Conservation (phyloP, 441 rosid genomes). For the Rhodomyrtus psidioides region DNA sequence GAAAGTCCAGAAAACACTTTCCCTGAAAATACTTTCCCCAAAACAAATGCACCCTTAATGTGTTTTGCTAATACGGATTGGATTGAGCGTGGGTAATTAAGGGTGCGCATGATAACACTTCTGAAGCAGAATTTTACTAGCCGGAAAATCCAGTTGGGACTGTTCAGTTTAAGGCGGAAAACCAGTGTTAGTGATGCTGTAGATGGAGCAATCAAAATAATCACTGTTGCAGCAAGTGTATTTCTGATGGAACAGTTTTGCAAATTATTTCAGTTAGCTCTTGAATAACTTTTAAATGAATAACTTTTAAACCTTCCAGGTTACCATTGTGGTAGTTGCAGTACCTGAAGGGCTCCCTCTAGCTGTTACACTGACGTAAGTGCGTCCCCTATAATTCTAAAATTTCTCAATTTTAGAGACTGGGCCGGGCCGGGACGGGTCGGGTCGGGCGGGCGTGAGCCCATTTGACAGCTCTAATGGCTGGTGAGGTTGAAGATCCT, state of each 20-base stretch:
- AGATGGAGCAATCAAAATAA: constrained; percentile 64
- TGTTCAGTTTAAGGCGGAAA: constrained; percentile 40
- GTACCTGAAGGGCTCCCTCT: constrained; percentile 99
- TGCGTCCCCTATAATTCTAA: background rate
- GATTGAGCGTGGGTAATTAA: too few species aligned
- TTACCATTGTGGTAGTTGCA: constrained; percentile 95
- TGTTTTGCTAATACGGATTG: too few species aligned
- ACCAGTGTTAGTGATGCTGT: constrained; percentile 54
- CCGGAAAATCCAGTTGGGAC: constrained; percentile 37
- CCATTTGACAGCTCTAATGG: too few species aligned
- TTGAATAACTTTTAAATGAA: background rate
- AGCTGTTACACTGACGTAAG: constrained; percentile 97
- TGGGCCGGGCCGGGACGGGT: too few species aligned
- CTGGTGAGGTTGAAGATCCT: too few species aligned
- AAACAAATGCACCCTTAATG: too few species aligned
- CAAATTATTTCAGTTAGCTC: background rate
- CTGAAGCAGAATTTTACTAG: constrained; percentile 42
- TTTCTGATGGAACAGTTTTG: background rate
- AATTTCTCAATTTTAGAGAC: too few species aligned
- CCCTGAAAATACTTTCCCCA: too few species aligned
- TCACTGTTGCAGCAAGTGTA: constrained; percentile 78
- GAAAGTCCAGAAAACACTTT: too few species aligned
- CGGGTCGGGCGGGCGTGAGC: too few species aligned
- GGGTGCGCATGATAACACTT: too few species aligned
- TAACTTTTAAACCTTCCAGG: constrained; percentile 34